These are phyloP conservation scores for Colletotrichum sp. DNA, from an alignment of 2,329 filamentous ascomycete genomes.

Conservation along the genomic window DNA sequence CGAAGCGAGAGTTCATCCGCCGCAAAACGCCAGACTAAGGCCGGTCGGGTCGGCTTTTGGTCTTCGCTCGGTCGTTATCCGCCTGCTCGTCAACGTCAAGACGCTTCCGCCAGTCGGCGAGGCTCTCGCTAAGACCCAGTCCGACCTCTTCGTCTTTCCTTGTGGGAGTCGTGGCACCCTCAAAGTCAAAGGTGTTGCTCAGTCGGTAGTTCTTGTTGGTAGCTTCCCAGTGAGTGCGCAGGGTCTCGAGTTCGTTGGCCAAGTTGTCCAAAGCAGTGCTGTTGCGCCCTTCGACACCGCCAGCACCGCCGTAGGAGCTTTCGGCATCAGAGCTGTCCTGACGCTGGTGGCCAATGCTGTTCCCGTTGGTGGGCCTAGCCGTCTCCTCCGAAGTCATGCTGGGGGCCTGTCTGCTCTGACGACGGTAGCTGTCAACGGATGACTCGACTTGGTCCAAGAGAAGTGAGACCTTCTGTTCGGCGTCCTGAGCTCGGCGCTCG, in stretches of 20 bases:
- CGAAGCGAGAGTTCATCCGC: conserved; percentile 23
- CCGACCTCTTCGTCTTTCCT: conserved; percentile 51
- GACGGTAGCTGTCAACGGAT: conserved; percentile 93
- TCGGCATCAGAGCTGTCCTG: conserved; percentile 65
- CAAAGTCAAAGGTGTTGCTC: conserved; percentile 89
- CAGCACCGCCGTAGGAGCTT: conserved; percentile 65
- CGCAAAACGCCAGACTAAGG: conserved; percentile 24
- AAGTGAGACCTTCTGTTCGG: conserved; percentile 90
- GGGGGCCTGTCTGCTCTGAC: conserved; percentile 67
- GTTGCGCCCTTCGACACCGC: conserved; percentile 53
- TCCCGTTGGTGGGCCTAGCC: conserved; percentile 37
- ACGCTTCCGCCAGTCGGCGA: conserved; percentile 82
- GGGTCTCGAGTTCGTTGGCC: conserved; percentile 87
- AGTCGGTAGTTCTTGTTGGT: conserved; percentile 95
- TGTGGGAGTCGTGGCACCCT: conserved; percentile 39
- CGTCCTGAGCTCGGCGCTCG: conserved; percentile 84
- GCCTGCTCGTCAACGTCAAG: conserved; percentile 61
- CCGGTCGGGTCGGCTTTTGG: conserved; percentile 22
- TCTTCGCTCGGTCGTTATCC: conserved; percentile 18
- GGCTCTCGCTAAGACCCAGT: conserved; percentile 69
- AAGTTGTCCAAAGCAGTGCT: conserved; percentile 84
- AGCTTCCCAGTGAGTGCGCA: conserved; percentile 92
- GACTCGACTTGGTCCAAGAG: conserved; percentile 93
- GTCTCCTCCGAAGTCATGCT: conserved; percentile 56
- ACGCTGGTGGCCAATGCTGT: conserved; percentile 46